Evolutionary conservation across 441 rosid species (phyloP).

Genomic region (Euphorbia celastroides): DNA sequence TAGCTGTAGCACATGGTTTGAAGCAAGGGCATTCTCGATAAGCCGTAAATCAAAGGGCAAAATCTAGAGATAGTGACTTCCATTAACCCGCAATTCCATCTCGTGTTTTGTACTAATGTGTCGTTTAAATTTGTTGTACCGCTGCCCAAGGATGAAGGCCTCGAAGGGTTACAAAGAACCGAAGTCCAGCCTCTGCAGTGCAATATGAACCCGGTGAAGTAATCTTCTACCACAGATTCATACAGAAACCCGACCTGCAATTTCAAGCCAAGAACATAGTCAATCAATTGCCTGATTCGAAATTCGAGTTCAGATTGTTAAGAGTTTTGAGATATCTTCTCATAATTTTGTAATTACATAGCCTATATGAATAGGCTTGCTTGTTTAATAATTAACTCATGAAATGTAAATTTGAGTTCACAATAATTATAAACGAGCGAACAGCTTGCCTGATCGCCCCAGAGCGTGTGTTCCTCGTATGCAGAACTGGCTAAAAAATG

Average conservation of each 20-base stretch:
- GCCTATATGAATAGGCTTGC: too few species aligned
- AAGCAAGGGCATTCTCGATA: conserved; percentile 27
- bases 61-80: conserved; percentile 28
- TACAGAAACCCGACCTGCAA: conserved; percentile 36
- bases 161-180: conserved; percentile 22
- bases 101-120: conserved; percentile 26
- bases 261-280: conserved; percentile 18
- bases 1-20: conserved; percentile 31
- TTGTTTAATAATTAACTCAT: too few species aligned
- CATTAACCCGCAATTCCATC: conserved; percentile 35
- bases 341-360: too few species aligned
- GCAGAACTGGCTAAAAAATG: conserved; percentile 23
- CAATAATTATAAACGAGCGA: too few species aligned
- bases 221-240: conserved; percentile 37
- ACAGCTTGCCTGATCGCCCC: conserved; percentile 34
- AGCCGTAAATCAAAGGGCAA: conserved; percentile 33
- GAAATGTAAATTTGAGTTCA: too few species aligned
- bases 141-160: conserved; percentile 33
- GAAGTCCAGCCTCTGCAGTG: conserved; percentile 43
- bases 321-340: too few species aligned
- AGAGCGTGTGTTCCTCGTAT: conserved; percentile 21
- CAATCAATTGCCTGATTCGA: background rate
- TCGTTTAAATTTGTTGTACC: conserved; percentile 31
- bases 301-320: too few species aligned
- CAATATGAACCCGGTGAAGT: conserved; percentile 32